Evolutionary conservation across 139 green algal genomes (phyloP).

Genomic region (Closterium sp.): DNA sequence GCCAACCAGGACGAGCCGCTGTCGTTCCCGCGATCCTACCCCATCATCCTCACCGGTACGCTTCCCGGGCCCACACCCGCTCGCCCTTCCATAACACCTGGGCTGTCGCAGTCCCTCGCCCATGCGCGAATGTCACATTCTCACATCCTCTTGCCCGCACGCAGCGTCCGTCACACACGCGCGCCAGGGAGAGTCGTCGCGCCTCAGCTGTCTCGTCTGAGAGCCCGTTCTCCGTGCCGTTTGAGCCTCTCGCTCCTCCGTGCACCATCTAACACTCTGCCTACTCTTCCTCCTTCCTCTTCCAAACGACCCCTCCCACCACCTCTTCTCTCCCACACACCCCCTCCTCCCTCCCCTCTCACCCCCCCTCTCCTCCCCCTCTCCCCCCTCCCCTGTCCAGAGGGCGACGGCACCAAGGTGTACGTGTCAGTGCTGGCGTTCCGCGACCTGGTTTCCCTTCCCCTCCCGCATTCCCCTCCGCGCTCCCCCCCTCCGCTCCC

Average conservation of each 20-base stretch:
- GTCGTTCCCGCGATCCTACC: conserved; percentile 12
- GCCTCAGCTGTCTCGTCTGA: not conserved
- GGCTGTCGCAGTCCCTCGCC: not conserved
- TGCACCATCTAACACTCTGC: not conserved
- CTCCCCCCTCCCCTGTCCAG: no score
- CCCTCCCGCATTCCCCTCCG: no score
- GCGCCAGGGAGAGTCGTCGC: not conserved
- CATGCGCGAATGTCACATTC: not conserved
- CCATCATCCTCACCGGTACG: conserved; percentile 32
- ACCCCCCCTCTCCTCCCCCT: no score
- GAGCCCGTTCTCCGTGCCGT: not conserved
- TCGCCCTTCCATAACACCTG: not conserved
- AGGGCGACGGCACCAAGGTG: conserved; percentile 29
- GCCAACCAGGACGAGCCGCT: not conserved
- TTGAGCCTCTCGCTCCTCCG: not conserved
- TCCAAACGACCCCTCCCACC: no score
- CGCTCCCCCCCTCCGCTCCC: no score
- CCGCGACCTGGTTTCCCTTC: conserved; percentile 41
- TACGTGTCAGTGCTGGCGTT: conserved; percentile 39
- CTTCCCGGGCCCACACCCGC: not conserved
- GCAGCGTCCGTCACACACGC: not conserved
- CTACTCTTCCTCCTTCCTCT: not conserved
- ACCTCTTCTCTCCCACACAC: not conserved
- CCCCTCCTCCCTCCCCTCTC: not conserved
- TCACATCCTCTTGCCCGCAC: not conserved